Base-by-base conservation (phyloP, 371 early-diverging fungal species). In the Haplosporangium sp. region DNA sequence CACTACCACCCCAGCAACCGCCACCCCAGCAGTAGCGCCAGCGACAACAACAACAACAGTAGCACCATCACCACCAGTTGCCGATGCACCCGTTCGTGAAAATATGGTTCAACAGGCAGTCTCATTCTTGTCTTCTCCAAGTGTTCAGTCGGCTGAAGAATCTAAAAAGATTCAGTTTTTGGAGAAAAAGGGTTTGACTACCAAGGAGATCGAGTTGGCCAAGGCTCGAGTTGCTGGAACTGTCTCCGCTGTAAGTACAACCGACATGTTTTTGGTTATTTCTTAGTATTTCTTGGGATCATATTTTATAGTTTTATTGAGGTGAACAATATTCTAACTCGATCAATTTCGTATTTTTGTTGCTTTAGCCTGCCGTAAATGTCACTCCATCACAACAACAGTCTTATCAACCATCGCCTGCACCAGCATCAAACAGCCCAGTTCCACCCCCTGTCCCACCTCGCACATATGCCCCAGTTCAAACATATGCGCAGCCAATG, bases 151-250 rank as follows among this genome's bases (percentile, higher is more conserved):
- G 5, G 89, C 90, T 4, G 87, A 88, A 10, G 85, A 84, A 35
- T 81, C 77, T 5, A 92, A 90, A 63, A 92, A 92, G 84, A 73
- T 86, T 57, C 87, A 88, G 44, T 90, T 90, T 72, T 74, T 92
- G 67, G 84, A 86, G 65, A 88, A 89, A 62, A 92, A 92, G 62
- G 91, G 91, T 10, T 70, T 92, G 60, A 88, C 83, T 17, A 67
- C 84, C 58, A 78, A 76, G 48, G 92, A 92, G 72, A 92, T 92
- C 53, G 88, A 90, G 53, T 84, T 87, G 55, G 89, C 92, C 4
- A 83, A 87, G 61, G 67, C 75, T n/a, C 67, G 75, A 10, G 53
- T 79, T 27, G 59, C 66, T 19, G 69, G 69, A 57, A 27, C 45
- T 7, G 69, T 56, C 2, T 20, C 69, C 11, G 35, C 70, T 42